Base-by-base conservation (phyloP, 176 grass and related monocot genomes). In the Oryza meridionalis region DNA sequence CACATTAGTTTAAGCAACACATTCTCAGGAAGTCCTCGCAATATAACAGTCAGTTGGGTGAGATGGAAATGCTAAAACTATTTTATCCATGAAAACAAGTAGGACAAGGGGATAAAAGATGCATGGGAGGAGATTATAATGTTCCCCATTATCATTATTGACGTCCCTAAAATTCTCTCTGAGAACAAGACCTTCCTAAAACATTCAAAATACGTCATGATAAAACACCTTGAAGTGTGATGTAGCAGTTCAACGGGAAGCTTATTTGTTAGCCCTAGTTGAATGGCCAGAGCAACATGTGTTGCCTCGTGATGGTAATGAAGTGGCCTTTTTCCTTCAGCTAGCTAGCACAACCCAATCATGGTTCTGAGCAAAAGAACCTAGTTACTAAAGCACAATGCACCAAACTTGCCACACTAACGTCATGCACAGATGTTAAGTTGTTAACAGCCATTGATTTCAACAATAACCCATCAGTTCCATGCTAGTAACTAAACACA, bases 1-100 rank as follows among this genome's bases (percentile, higher is more conserved):
- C 59, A 10, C 32, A 70, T 76, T 82, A 87, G 64, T 75, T 43
- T 75, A 64, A 55, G 11, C 43, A 62, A 47, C 70, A 76, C 1
- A 73, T 49, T 77, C 42, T 67, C 16, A 61, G 69, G 25, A 82
- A 78, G 19, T 72, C 72, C 35, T 27, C 22, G 2, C 15, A 38
- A 7, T n/a, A 44, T 73, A 82, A 76, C 29, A 14, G 0, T 67
- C 22, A 69, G 15, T 33, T 44, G 21, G 11, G 51, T 59, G 55
- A 71, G 25, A 77, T 58, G 37, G 35, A 15, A 80, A 33, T 67
- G 13, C 22, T 67, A 66, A 66, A 78, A 58, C 44, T 21, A 82
- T 24, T 6, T 13, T 77, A 16, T 82, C 26, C 21, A 76, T 53
- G 67, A 72, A 59, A 76, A 46, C 11, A 67, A 79, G 13, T 40